Conservation (phyloP, 2,329 filamentous ascomycete species). For the Trichoderma sp. region DNA sequence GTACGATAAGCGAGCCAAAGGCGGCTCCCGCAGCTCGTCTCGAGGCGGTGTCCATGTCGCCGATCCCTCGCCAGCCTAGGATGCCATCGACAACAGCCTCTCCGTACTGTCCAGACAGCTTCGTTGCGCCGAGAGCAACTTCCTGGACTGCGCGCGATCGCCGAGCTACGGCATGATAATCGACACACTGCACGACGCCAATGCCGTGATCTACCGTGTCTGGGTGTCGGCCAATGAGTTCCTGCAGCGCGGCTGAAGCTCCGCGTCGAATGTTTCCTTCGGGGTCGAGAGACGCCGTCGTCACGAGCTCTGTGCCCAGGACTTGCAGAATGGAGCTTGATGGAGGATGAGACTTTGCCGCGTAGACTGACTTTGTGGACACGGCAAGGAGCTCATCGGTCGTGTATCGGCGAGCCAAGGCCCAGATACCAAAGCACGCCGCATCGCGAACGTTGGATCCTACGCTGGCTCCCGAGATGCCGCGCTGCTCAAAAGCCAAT, state of each 20-base stretch:
- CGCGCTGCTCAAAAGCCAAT: conserved; percentile 85
- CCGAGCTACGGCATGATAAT: conserved; percentile 92
- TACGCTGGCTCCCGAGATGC: conserved; percentile 78
- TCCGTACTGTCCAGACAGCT: conserved; percentile 70
- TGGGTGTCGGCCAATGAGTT: conserved; percentile 89
- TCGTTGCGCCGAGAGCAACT: conserved; percentile 69
- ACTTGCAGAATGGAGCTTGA: conserved; percentile 66
- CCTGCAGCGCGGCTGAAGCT: conserved; percentile 89
- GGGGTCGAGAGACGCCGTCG: conserved; percentile 82
- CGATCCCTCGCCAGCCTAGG: conserved; percentile 85
- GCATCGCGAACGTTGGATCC: conserved; percentile 93
- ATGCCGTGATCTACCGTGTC: conserved; percentile 83
- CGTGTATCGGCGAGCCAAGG: conserved; percentile 81
- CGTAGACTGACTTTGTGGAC: conserved; percentile 49
- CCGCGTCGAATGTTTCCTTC: conserved; percentile 92
- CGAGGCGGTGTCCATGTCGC: conserved; percentile 73
- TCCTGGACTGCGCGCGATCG: conserved; percentile 78
- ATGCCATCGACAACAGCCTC: conserved; percentile 69
- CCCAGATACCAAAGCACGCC: conserved; percentile 95
- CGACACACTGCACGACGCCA: conserved; percentile 80
- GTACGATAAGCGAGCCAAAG: conserved; percentile 61
- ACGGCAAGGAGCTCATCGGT: conserved; percentile 74
- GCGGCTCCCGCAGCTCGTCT: conserved; percentile 71
- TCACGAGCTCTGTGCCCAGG: conserved; percentile 78
- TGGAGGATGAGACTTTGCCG: conserved; percentile 43